A percentile compares a stretch with the other conserved stretches of the same genome.
phyloP scores from a whole-genome alignment of 805 yeast genomes.

The Candida ortonii region DNA sequence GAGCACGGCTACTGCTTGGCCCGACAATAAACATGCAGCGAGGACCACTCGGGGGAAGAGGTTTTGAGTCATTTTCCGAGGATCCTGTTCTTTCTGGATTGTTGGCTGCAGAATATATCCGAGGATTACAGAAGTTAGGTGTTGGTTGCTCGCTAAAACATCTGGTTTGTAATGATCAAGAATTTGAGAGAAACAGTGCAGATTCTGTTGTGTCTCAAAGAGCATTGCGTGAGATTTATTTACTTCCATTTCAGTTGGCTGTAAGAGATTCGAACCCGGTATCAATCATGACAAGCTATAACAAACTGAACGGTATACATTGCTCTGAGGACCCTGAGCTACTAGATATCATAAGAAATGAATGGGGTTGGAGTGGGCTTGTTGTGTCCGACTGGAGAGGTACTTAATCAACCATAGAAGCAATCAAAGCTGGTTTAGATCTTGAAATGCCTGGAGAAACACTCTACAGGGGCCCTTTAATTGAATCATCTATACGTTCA shows the following conservation, averaged over 20 bases:
- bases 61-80: slow-evolving; percentile 59
- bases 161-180: slow-evolving; percentile 60
- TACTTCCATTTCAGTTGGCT: slow-evolving; percentile 62
- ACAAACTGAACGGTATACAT: slow-evolving; percentile 59
- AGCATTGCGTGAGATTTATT: slow-evolving; percentile 62
- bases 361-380: slow-evolving; percentile 56
- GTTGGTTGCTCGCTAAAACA: slow-evolving; percentile 59
- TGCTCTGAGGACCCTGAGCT: slow-evolving; percentile 44
- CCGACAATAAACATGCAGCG: slow-evolving; percentile 40
- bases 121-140: slow-evolving; percentile 51
- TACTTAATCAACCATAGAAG: slow-evolving; percentile 42
- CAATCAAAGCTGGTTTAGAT: slow-evolving; percentile 50
- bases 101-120: slow-evolving; percentile 44
- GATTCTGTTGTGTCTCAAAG: slow-evolving; percentile 52
- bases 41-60: slow-evolving; percentile 49
- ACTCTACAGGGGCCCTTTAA: background rate
- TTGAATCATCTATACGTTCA: background rate
- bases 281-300: slow-evolving; percentile 59
- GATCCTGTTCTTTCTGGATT: slow-evolving; percentile 51
- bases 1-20: slow-evolving; percentile 37
- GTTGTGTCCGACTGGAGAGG: slow-evolving; percentile 66
- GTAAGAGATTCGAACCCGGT: slow-evolving; percentile 48
- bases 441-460: background rate
- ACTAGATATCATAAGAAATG: slow-evolving; percentile 45
- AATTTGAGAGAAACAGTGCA: slow-evolving; percentile 48